Percentiles rank a stretch among this genome's conserved stretches.
Conservation (phyloP, 1,284 basidiomycete genomes). For the Malassezia globosa region DNA sequence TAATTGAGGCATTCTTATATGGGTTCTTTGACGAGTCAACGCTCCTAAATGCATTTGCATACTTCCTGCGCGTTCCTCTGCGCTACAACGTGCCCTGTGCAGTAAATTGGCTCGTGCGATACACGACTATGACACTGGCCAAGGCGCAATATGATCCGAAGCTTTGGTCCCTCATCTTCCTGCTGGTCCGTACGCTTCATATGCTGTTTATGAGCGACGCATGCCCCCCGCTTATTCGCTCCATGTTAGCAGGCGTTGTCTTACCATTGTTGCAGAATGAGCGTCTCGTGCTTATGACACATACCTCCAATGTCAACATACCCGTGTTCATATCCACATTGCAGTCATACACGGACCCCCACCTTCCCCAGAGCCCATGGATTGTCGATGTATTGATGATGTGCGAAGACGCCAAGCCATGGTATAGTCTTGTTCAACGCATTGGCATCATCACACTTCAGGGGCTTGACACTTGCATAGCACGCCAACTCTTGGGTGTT, state of each 20-base stretch:
- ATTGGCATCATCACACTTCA: not conserved
- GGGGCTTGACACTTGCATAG: not conserved
- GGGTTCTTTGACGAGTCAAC: not conserved
- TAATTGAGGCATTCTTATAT: not conserved
- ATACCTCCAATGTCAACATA: not conserved
- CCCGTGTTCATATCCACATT: not conserved
- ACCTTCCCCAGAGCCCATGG: not conserved
- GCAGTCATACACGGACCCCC: not conserved
- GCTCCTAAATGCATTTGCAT: conserved; percentile 1
- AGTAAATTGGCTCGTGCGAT: conserved; percentile 6
- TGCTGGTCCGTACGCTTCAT: not conserved
- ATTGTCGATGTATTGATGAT: not conserved
- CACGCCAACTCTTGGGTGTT: not conserved
- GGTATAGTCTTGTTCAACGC: not conserved
- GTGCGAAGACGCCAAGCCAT: not conserved
- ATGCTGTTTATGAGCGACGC: not conserved
- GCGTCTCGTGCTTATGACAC: not conserved
- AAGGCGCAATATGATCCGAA: not conserved
- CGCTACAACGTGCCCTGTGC: conserved; percentile 2
- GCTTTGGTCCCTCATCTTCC: not conserved
- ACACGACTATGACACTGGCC: not conserved
- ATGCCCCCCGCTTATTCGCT: not conserved
- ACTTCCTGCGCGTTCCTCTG: conserved; percentile 9
- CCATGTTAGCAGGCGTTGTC: not conserved
- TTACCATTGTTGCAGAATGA: not conserved